Conservation (phyloP, 2,329 filamentous ascomycete species). For the Arthrocladium fulminans region DNA sequence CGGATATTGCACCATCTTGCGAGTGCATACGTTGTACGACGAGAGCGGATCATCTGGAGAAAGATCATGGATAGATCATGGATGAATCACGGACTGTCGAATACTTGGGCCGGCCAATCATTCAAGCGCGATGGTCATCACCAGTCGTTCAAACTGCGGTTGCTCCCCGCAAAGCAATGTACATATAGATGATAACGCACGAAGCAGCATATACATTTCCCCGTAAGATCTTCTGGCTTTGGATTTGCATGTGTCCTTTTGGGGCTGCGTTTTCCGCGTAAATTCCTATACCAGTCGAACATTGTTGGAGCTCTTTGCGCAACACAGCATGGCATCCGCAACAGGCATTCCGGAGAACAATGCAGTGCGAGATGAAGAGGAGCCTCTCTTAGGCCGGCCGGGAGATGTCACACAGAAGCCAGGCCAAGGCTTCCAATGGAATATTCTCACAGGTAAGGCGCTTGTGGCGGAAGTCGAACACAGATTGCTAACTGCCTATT, state of each 20-base stretch:
- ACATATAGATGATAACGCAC: background rate
- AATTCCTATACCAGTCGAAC: background rate
- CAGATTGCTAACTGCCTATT: conserved; percentile 15
- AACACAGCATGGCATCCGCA: conserved; percentile 59
- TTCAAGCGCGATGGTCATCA: background rate
- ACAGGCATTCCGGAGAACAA: conserved; percentile 55
- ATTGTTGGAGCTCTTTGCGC: conserved; percentile 10
- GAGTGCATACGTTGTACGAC: background rate
- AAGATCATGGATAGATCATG: background rate
- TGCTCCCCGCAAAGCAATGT: background rate
- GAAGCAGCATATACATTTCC: background rate
- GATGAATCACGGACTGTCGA: too few species aligned
- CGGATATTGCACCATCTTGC: background rate
- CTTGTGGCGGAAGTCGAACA: conserved; percentile 11
- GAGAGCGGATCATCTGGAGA: background rate
- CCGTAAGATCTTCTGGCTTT: background rate
- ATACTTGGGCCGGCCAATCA: background rate
- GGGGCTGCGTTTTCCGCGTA: background rate
- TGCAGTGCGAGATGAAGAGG: conserved; percentile 47
- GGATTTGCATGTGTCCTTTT: background rate
- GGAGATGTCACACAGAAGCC: conserved; percentile 66
- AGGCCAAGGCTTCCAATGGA: conserved; percentile 55
- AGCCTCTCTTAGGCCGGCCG: conserved; percentile 60
- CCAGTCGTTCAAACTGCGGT: background rate
- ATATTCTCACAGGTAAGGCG: conserved; percentile 64